These are phyloP conservation scores for Teratosphaeria nubilosa DNA, from an alignment of 2,329 filamentous ascomycete species.

Conservation along the genomic window DNA sequence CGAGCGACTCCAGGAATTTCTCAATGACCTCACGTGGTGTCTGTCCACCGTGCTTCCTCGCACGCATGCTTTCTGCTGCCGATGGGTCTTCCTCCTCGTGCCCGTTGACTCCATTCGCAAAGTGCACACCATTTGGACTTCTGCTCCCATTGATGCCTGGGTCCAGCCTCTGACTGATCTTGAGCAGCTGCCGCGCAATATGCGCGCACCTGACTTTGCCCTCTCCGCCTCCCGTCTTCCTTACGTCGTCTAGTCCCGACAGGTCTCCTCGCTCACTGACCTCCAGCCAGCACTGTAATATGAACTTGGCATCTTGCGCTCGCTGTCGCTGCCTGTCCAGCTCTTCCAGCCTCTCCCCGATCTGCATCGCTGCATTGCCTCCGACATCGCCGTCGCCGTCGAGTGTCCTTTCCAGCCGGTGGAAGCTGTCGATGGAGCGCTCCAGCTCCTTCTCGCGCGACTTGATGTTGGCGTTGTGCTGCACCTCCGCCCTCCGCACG, in stretches of 20 bases:
- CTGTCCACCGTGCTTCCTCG: conserved; percentile 35
- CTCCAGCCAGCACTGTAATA: conserved; percentile 95
- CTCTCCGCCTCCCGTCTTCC: conserved; percentile 73
- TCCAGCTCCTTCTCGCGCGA: conserved; percentile 82
- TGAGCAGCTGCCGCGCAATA: conserved; percentile 84
- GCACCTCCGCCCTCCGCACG: conserved; percentile 79
- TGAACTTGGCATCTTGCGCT: conserved; percentile 84
- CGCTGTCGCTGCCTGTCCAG: conserved; percentile 83
- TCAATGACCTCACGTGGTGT: conserved; percentile 69
- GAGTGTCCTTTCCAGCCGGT: conserved; percentile 74
- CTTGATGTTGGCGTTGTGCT: conserved; percentile 85
- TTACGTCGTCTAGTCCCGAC: conserved; percentile 77
- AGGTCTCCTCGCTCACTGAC: conserved; percentile 84
- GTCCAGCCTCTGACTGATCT: conserved; percentile 87
- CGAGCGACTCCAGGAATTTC: conserved; percentile 89
- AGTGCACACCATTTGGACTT: conserved; percentile 16
- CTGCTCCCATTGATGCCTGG: conserved; percentile 40
- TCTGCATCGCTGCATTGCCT: conserved; percentile 86
- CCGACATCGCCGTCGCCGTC: conserved; percentile 49
- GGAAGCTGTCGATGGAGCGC: conserved; percentile 83
- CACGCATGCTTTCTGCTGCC: conserved; percentile 42
- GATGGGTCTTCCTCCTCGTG: conserved; percentile 31
- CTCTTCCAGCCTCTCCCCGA: conserved; percentile 87
- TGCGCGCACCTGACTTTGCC: conserved; percentile 91
- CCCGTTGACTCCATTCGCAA: conserved; percentile 40